phyloP scores from a whole-genome alignment of 441 rosid genomes.

The Mallotus japonicus region DNA sequence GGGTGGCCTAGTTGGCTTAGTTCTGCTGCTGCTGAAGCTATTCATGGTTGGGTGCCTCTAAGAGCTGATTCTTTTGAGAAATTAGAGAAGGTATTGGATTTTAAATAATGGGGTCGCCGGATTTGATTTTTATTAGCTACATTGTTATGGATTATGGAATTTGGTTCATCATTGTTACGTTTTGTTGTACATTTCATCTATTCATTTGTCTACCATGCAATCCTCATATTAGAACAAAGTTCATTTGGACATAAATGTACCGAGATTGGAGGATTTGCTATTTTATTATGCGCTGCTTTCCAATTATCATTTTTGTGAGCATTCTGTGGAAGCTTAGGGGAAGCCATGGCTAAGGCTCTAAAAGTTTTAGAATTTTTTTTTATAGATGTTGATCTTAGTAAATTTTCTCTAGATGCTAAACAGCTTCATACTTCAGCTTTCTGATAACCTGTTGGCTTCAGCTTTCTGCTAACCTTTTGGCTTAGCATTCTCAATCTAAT shows the following conservation, averaged over 20 bases:
- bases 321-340: background rate
- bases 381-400: background rate
- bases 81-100: slow-evolving; percentile 67
- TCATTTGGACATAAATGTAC: too few species aligned
- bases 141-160: background rate
- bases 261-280: background rate
- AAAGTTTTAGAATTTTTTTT: background rate
- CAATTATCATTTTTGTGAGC: background rate
- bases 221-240: too few species aligned
- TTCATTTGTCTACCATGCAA: too few species aligned
- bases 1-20: slow-evolving; percentile 97
- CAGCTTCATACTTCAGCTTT: background rate
- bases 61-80: slow-evolving; percentile 74
- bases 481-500: background rate
- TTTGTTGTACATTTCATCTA: background rate
- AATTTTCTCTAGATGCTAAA: background rate
- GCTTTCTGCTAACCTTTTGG: background rate
- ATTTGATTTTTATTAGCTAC: background rate
- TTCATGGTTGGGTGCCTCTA: slow-evolving; percentile 80
- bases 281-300: background rate
- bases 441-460: background rate
- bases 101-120: too few species aligned
- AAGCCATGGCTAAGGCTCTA: background rate
- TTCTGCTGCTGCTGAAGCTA: slow-evolving; percentile 68
- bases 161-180: background rate